Percentiles rank a stretch among this genome's conserved stretches.
Conservation (phyloP, 768 basidiomycete species). For the Amanita polypyramis region DNA sequence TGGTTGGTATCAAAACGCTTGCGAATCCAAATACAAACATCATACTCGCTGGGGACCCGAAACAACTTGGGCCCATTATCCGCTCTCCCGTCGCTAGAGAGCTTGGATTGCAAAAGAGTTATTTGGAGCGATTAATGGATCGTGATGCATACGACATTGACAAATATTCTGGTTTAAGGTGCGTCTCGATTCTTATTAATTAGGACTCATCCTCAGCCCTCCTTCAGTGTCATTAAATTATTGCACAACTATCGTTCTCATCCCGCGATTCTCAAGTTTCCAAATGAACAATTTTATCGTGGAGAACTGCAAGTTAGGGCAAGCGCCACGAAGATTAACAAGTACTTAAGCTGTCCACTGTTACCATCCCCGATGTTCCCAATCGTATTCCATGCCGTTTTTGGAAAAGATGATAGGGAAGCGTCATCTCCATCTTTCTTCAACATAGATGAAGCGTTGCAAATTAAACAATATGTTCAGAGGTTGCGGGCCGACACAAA, state of each 20-base stretch:
- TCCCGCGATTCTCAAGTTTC: constrained; percentile 45
- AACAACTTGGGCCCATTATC: constrained; percentile 37
- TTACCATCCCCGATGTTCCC: constrained; percentile 41
- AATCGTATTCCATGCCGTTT: constrained; percentile 48
- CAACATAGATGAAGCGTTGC: constrained; percentile 48
- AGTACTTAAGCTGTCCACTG: constrained; percentile 26
- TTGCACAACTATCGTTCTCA: constrained; percentile 61
- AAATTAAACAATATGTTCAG: constrained; percentile 41
- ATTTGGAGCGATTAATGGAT: constrained; percentile 27
- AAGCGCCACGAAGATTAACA: constrained; percentile 25
- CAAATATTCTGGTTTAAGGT: constrained; percentile 1
- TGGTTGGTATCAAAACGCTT: constrained; percentile 23
- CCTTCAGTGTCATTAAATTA: constrained; percentile 47
- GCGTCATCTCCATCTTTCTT: constrained; percentile 62
- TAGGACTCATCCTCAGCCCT: not conserved
- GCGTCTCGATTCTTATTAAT: not conserved
- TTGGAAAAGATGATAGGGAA: constrained; percentile 55
- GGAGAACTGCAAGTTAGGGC: constrained; percentile 40
- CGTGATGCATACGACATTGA: constrained; percentile 12
- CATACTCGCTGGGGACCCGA: constrained; percentile 34
- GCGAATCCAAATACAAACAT: constrained; percentile 24
- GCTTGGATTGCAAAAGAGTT: constrained; percentile 28
- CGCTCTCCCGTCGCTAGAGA: constrained; percentile 25
- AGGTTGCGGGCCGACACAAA: constrained; percentile 24
- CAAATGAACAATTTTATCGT: constrained; percentile 50